Percentiles rank a stretch among this genome's conserved stretches.
Evolutionary conservation across 139 green algal species (phyloP).

Genomic region (Coelastrella sp.): DNA sequence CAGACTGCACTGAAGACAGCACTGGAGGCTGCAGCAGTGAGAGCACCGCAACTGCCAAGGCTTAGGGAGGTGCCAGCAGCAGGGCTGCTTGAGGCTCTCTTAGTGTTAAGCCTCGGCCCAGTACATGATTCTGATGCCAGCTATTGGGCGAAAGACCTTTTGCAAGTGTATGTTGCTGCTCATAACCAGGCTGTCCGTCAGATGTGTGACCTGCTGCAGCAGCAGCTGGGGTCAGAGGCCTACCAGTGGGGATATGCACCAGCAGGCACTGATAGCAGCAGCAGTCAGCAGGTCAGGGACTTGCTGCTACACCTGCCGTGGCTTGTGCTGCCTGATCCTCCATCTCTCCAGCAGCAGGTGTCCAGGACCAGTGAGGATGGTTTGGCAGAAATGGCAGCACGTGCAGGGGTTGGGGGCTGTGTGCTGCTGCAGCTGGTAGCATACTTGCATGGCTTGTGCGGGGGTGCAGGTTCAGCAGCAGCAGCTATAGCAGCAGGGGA

Average conservation of each 20-base stretch:
- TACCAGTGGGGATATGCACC: slow-evolving; percentile 19
- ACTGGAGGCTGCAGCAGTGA: not conserved
- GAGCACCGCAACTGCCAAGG: slow-evolving; percentile 18
- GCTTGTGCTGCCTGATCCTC: slow-evolving; percentile 11
- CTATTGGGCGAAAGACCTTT: not conserved
- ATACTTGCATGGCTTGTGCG: not conserved
- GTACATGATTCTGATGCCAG: not conserved
- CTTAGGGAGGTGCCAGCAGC: not conserved
- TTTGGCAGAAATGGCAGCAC: slow-evolving; percentile 1
- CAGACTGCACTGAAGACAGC: not conserved
- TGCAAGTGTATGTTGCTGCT: slow-evolving; percentile 1
- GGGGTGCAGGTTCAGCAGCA: not conserved
- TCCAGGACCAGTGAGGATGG: not conserved
- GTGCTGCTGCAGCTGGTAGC: not conserved
- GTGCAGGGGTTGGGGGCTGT: not conserved
- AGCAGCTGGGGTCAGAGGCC: slow-evolving; percentile 2
- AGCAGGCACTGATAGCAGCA: not conserved
- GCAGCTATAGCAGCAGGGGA: slow-evolving; percentile 16
- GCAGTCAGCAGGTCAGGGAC: slow-evolving; percentile 2
- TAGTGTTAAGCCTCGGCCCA: not conserved
- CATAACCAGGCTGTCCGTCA: not conserved
- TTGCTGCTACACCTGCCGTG: slow-evolving; percentile 1
- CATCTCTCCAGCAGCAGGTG: not conserved
- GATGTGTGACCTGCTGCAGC: slow-evolving; percentile 23
- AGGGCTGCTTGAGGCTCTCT: slow-evolving; percentile 15